A percentile compares a stretch with the other conserved stretches of the same genome.
Conservation (phyloP, 2,329 filamentous ascomycete species). For the Mycosphaerelloides madeirae region DNA sequence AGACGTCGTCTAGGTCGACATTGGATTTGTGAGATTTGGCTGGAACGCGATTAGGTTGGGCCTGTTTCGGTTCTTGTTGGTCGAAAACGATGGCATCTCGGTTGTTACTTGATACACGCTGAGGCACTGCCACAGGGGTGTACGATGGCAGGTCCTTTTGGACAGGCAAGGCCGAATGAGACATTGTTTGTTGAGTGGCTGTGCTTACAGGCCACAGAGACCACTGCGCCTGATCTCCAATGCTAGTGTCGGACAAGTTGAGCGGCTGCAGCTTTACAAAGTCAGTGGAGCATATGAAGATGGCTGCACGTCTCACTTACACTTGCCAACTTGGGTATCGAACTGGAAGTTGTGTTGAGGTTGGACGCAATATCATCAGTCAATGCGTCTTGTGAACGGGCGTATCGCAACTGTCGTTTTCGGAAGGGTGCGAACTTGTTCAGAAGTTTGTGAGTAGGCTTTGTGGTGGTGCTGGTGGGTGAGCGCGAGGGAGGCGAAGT, state of each 20-base stretch:
- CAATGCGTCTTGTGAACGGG: no score
- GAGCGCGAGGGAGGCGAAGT: no score
- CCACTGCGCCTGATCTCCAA: not conserved
- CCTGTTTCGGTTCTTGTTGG: not conserved
- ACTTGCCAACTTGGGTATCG: no score
- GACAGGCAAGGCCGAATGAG: not conserved
- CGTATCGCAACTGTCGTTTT: no score
- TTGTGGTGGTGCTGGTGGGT: no score
- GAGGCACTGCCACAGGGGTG: not conserved
- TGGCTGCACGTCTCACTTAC: no score
- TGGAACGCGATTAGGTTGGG: not conserved
- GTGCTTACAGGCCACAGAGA: not conserved
- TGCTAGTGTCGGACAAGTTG: not conserved
- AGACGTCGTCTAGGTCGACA: not conserved
- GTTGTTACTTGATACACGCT: constrained; percentile 5
- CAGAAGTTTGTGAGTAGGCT: no score
- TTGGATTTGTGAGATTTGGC: constrained; percentile 1
- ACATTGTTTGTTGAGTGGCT: not conserved
- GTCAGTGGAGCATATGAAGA: no score
- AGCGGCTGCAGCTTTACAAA: not conserved
- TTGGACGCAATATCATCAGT: no score
- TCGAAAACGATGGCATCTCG: constrained; percentile 1
- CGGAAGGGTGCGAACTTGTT: no score
- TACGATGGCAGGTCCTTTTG: not conserved
- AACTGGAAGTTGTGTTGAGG: no score